Base-by-base conservation (phyloP, 2,329 filamentous ascomycete genomes). In the Claviceps lovelessii region DNA sequence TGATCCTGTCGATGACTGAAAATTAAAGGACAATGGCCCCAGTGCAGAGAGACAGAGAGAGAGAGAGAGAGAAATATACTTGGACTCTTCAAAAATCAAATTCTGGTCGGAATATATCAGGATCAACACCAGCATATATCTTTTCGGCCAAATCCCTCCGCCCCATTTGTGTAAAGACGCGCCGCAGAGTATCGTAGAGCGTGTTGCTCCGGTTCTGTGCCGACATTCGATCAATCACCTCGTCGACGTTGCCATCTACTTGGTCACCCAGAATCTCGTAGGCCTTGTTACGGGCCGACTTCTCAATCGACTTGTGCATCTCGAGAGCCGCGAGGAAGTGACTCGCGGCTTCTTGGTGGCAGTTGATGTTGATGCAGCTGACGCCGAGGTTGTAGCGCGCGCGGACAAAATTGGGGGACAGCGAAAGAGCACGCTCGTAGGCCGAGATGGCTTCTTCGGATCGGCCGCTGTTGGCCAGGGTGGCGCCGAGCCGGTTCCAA, bases 151-250 rank as follows among this genome's bases (percentile, higher is more conserved):
- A 68, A 70, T 98, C 93, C 55, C 89, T 76, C 56, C 93, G 75
- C 2, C 86, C 86, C 93, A 98, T 97, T 73, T 95, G 89, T 10
- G 84, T 90, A 70, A 98, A 97, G n/a, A 97, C 93, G 57, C 94
- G 77, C 58, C 91, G 76, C 58, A 98, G 73, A 13, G 94, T 98
- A 69, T 98, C 94, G 69, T 95, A 95, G 56, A 98, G 74, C 64
- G 96, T 98, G 51, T 90, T 96, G 74, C 89, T 95, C 67, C 94
- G 84, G 71, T 98, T 98, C 75, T 97, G 91, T 52, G 85, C 85
- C 54, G 94, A 85, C 84, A 95, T 90, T 57, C 86, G 79, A 65
- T 95, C 88, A 23, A 96, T 76, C 61, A 88, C 83, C 55, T 80
- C 82, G 63, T 96, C 90, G 29, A 73, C 67, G 46, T 68, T 63